Percentiles rank a stretch among this genome's conserved stretches.
phyloP scores from a whole-genome alignment of 192 early-diverging fungal genomes.

The Coemansia sp. region DNA sequence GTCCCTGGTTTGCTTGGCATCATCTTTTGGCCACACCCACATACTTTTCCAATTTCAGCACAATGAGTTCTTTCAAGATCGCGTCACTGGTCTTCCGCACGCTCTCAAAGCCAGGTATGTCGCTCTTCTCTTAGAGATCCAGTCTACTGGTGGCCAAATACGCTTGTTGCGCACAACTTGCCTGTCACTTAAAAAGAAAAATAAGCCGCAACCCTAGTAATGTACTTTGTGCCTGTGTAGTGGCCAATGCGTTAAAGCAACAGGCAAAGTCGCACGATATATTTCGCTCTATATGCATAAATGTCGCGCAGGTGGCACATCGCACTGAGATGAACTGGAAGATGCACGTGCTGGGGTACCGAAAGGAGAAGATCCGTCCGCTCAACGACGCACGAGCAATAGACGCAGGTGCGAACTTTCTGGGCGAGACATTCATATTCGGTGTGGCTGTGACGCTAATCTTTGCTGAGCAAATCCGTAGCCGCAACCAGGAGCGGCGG shows the following conservation, averaged over 20 bases:
- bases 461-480: constrained; percentile 68
- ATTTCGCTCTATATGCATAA: constrained; percentile 71
- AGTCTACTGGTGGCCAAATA: background rate
- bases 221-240: constrained; percentile 14
- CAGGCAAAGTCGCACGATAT: constrained; percentile 58
- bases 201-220: background rate
- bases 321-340: constrained; percentile 81
- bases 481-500: constrained; percentile 40
- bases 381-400: constrained; percentile 76
- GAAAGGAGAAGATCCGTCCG: constrained; percentile 71
- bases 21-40: background rate
- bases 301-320: constrained; percentile 73
- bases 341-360: constrained; percentile 78
- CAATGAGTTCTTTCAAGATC: constrained; percentile 66
- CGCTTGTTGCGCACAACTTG: background rate
- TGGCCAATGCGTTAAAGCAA: constrained; percentile 55
- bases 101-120: constrained; percentile 66
- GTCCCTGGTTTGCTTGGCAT: background rate
- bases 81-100: constrained; percentile 63
- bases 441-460: constrained; percentile 71
- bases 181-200: background rate
- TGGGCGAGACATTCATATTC: constrained; percentile 77
- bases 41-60: background rate
- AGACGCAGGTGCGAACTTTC: constrained; percentile 79
- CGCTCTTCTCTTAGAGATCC: background rate